Base-by-base conservation (phyloP, 2,329 filamentous ascomycete species). In the Ceratocystis eucalypticola region DNA sequence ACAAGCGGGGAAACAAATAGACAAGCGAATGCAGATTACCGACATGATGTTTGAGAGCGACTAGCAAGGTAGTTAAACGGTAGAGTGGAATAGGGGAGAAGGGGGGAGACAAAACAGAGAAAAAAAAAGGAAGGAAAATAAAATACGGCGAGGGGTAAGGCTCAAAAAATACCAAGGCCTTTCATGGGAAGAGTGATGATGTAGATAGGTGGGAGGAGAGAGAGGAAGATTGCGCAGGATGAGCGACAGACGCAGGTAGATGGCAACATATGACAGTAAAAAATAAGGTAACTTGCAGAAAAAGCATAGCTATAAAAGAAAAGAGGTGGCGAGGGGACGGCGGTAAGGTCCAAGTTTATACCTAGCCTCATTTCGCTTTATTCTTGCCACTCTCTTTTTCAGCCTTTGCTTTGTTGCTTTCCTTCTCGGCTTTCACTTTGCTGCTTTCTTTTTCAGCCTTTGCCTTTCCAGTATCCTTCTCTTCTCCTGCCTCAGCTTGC, bases 171-270 rank as follows among this genome's bases (percentile, higher is more conserved):
- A 15, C 20, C 44, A 50, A 50, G n/a, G 30, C 22, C 22, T 33
- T 15, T 41, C 10, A 15, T 41, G 37, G 37, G 37, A 41, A 41
- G 12, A 41, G 37, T 41, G 37, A 41, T 5, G 12, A 41, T 12
- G 37, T 41, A 41, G 37, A 7, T 20, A 61, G n/a, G 37, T 59
- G 17, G 44, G 37, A 64, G 37, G 48, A 65, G 61, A 48, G 50
- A 44, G 64, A 65, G 53, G 65, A 57, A 64, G 62, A 69, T 57
- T 37, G 45, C 67, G 64, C 20, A n/a, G 41, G 5, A n/a, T 65
- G 41, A 41, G 53, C 17, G 33, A n/a, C 15, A 61, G 45, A 62
- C 61, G 28, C 30, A 66, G 62, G 66, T 66, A 59, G 67, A 66
- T 61, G 3, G 33, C 22, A 17, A n/a, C 25, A 46, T 33, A 37